phyloP scores from a whole-genome alignment of 345 rosid species.

The Salix koriyanagi region DNA sequence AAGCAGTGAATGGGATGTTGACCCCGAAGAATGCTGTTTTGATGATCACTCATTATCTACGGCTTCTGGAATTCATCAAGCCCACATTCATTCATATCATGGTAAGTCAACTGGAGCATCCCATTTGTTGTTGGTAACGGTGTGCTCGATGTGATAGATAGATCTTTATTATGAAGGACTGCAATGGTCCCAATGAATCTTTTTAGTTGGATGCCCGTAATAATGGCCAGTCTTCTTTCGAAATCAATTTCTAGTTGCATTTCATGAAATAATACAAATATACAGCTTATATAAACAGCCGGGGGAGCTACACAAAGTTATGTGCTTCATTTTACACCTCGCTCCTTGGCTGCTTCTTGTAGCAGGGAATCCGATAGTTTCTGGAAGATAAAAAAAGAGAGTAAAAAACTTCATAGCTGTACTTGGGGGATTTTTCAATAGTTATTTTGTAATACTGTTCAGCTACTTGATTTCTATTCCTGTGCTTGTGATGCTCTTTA shows the following conservation, averaged over 20 bases:
- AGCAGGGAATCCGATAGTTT: no score
- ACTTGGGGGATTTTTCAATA: no score
- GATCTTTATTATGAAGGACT: not conserved
- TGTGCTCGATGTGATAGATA: not conserved
- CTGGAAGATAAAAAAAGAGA: no score
- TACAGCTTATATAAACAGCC: no score
- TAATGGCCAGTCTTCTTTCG: not conserved
- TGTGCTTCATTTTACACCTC: no score
- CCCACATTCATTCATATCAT: conserved; percentile 80
- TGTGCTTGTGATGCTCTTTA: not conserved
- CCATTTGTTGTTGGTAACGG: not conserved
- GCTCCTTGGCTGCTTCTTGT: no score
- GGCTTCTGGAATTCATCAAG: conserved; percentile 71
- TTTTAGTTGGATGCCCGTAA: not conserved
- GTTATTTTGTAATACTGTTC: no score
- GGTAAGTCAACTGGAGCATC: conserved; percentile 41
- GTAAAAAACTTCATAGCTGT: no score
- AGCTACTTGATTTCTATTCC: no score
- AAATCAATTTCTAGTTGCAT: no score
- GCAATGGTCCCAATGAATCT: not conserved
- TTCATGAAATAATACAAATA: no score
- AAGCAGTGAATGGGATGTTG: conserved; percentile 85
- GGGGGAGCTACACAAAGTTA: no score
- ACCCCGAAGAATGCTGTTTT: conserved; percentile 76
- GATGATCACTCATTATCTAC: conserved; percentile 90